Evolutionary conservation across 257 asterid genomes (phyloP), one percentile per base, ranked within the genome.

Genomic region (Ehretia macrophylla): DNA sequence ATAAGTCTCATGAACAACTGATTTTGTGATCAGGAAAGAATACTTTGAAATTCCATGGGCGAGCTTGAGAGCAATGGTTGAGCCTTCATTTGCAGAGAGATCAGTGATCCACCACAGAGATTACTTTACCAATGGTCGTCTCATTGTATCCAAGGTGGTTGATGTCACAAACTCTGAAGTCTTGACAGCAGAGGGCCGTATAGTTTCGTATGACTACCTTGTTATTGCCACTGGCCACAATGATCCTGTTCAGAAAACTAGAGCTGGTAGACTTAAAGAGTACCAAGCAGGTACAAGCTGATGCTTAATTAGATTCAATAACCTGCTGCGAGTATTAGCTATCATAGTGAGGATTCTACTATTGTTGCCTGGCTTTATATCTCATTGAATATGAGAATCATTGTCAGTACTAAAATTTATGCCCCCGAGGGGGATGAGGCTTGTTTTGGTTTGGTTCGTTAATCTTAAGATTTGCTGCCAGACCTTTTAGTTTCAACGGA

Each of bases 11-110:
- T n/a, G n/a, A n/a, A n/a, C n/a, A 27, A 27, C 35, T 3, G 62
- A 14, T 20, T 32, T 17, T 59, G 17, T n/a, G 38, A 67, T 65
- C 65, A 89, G 96, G 86, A 87, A 90, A 67, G 98, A 90, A 1
- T 90, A 90, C 67, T 87, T 85, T 55, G 96, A 90, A 77, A 87
- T 90, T 61, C 88, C 95, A 32, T 90, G 84, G 85, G 96, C 94
- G 56, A 83, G 95, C 70, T 85, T 76, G 78, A 83, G 98, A 75
- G 68, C 86, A 52, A 69, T 65, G 77, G 90, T 87, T 69, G 94
- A 90, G 84, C 98, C 95, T 21, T 62, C 77, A 8, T 87, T 90
- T 48, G 83, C 87, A 0, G 81, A 77, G 75, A 81, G 96, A 77
- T 81, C 98, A 1, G 21, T 85, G 44, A 85, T 90, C 54, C 67